Evolutionary conservation across 2,329 filamentous ascomycete species (phyloP), one percentile per base, ranked within the genome.

Genomic region (Pyrenophora graminea): DNA sequence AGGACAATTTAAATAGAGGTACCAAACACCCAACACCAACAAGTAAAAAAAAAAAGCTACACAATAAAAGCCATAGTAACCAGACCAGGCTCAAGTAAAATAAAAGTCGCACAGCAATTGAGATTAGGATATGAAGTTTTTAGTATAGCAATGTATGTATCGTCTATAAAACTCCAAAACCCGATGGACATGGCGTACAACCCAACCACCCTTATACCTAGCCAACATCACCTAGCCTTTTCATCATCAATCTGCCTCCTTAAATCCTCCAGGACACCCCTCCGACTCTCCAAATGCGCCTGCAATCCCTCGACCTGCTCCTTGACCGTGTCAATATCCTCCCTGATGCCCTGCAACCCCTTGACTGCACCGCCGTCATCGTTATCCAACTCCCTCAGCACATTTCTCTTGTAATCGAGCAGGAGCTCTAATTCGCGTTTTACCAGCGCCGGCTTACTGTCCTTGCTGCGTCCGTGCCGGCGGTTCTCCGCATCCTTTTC

Each of bases 251-350:
- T 88, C 76, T 97, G 86, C 69, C 85, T 80, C 74, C 85, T 84
- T 70, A 97, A 70, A 71, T 90, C 88, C 40, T 88, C 85, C 65
- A 99, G 77, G 25, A 87, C 84, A 59, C 87, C 84, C 74, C 93
- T 85, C 55, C 94, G 82, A 60, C 86, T 85, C 66, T 85, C 82
- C 67, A 97, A 76, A 79, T 99, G 94, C 55, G 80, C 77, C 77
- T 96, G 91, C 60, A 99, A 74, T 1, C 92, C 91, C 60, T 97
- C 91, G 2, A 99, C 87, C 79, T 99, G 93, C 76, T 97, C 93
- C 67, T 84, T 87, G n/a, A 99, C 90, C 39, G 90, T 89, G 65
- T 88, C 83, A 70, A 99, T 83, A 75, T 99, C 94, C 32, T 96
- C 92, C 51, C 84, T 79, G 36, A 97, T 85, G 32, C 86, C 85